Base-by-base conservation (phyloP, 306 rosid genomes). In the Vigna radiata region DNA sequence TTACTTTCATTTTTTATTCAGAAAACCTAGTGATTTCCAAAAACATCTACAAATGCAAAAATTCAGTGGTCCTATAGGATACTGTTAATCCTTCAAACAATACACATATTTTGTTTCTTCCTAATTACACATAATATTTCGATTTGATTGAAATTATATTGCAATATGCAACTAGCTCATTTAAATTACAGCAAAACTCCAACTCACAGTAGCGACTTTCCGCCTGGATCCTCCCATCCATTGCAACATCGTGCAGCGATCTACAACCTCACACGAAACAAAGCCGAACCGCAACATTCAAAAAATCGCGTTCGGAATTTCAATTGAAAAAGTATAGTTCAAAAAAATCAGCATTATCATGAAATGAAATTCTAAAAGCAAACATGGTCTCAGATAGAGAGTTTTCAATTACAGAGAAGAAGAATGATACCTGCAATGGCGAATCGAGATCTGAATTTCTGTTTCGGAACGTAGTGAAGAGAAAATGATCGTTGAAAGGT, bases 161-260 rank as follows among this genome's bases (percentile, higher is more conserved):
- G 47, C 70, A 64, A 15, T 48, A 70, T n/a, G 60, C 67, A 79
- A 15, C 59, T 18, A 37, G 72, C 43, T 56, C 11, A 17, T 75
- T 78, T 21, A 68, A 55, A 49, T 74, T 69, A 27, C 41, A 11
- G 10, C 67, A 17, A 67, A 61, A 48, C 13, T 71, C 31, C 55
- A 58, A 84, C 91, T 90, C 86, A 95, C 98, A 31, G 95, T 76
- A 12, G 85, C 58, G 75, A 95, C 90, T 85, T 92, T 95, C 82
- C 93, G 83, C 81, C 97, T 89, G 8, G 97, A 92, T 31, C 97
- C 98, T 83, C 98, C 98, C 98, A 95, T 95, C 98, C 98, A 92
- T 85, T 95, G 98, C 89, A 95, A 79, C 98, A 95, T 95, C 76
- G 47, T 72, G 25, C 0, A 16, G 55, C 58, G 72, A 66, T 25